Base-by-base conservation (phyloP, 2,329 filamentous ascomycete genomes). In the Chrysoporthe austroafricana region DNA sequence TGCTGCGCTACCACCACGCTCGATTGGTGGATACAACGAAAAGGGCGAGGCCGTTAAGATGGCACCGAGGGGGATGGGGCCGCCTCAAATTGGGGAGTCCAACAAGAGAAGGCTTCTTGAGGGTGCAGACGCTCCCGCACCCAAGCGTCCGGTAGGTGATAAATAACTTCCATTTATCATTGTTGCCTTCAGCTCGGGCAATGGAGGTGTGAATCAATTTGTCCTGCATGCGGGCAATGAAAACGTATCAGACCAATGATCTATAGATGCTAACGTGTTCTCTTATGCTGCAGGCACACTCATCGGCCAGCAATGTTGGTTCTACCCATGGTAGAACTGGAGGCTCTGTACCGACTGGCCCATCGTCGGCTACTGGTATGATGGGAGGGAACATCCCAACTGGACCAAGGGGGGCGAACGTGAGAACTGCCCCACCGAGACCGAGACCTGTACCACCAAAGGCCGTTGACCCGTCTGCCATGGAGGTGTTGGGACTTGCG, bases 401-500 rank as follows among this genome's bases (percentile, higher is more conserved):
- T 43, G 69, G 69, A 3, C 64, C 71, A 8, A 72, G 69, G 57
- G 69, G 66, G n/a, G 21, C 21, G 26, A 54, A 32, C 50, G 71
- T 73, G 8, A 61, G 56, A 34, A 61, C 58, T 7, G 66, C 54
- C 54, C 63, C 70, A 2, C 56, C 66, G 18, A 59, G 42, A 43
- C 46, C 60, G 32, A 74, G 69, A 62, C 70, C 71, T 14, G 48
- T 57, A 39, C 71, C 74, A 32, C 71, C 68, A 36, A 73, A 74
- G 56, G 73, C 77, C 9, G 76, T 73, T 9, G 84, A 86, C 64
- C 84, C 84, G 2, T 84, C 84, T 1, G 84, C 84, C 21, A 84
- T 86, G 82, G 80, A 83, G 66, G 81, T 83, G 26, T 76, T 86
- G 58, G 84, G 84, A 7, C 74, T 86, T 70, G 77, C 74, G 13